A percentile compares a stretch with the other conserved stretches of the same genome.
Evolutionary conservation across 2,329 filamentous ascomycete species (phyloP).

Genomic region (Fusarium oligoseptatum): DNA sequence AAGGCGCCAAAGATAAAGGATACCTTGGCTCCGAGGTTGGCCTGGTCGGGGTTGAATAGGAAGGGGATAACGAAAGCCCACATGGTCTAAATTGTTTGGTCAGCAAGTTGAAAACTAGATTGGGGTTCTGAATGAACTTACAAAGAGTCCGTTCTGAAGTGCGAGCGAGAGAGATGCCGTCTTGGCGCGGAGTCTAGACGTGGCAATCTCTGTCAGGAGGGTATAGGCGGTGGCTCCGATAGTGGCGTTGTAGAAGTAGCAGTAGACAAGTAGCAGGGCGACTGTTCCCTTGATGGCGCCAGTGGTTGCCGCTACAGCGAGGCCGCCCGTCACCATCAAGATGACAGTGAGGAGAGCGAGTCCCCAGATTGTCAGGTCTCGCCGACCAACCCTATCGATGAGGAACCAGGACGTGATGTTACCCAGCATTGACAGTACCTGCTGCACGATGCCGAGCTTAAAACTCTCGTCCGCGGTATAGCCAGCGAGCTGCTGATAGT

Average conservation of each 20-base stretch:
- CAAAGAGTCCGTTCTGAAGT: conserved; percentile 29
- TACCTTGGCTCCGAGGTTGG: conserved; percentile 39
- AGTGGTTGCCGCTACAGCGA: conserved; percentile 26
- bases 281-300: conserved; percentile 32
- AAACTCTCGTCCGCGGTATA: conserved; percentile 32
- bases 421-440: conserved; percentile 33
- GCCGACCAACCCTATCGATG: conserved; percentile 33
- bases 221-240: conserved; percentile 39
- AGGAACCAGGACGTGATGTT: conserved; percentile 38
- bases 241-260: conserved; percentile 36
- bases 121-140: conserved; percentile 8
- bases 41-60: conserved; percentile 38
- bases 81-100: conserved; percentile 21
- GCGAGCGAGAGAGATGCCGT: conserved; percentile 34
- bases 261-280: conserved; percentile 31
- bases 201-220: conserved; percentile 33
- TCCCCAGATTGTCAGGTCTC: conserved; percentile 31
- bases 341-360: conserved; percentile 23
- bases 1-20: conserved; percentile 52
- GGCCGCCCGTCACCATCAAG: conserved; percentile 25
- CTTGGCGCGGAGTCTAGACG: conserved; percentile 35
- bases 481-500: conserved; percentile 39
- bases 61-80: conserved; percentile 40
- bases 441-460: conserved; percentile 31
- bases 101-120: not conserved